phyloP scores from a whole-genome alignment of 192 early-diverging fungal species.

The Funneliformis mosseae region DNA sequence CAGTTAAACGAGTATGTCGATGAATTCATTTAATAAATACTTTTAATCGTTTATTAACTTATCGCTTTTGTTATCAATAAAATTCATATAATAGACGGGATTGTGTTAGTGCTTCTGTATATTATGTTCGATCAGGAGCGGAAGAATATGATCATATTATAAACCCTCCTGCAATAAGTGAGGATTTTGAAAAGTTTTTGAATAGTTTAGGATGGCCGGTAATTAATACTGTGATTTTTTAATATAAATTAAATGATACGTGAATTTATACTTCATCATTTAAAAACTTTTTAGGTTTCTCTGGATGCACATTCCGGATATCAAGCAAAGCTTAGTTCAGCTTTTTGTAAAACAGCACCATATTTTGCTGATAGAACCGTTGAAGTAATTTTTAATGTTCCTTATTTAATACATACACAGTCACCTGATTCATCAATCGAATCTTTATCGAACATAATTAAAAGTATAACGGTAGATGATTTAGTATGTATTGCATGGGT shows the following conservation, averaged over 20 bases:
- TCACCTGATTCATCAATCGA: slow-evolving; percentile 25
- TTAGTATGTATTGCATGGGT: slow-evolving; percentile 74
- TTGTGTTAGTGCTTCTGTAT: slow-evolving; percentile 64
- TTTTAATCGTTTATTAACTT: too few species aligned
- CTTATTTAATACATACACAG: slow-evolving; percentile 58
- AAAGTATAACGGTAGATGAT: slow-evolving; percentile 55
- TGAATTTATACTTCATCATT: too few species aligned
- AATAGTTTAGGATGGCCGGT: slow-evolving; percentile 75
- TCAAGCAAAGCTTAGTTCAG: slow-evolving; percentile 54
- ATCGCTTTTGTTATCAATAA: not conserved
- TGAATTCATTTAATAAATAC: not conserved
- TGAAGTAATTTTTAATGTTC: slow-evolving; percentile 74
- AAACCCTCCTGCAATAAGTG: slow-evolving; percentile 43
- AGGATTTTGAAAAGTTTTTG: slow-evolving; percentile 72
- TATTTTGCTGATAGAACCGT: slow-evolving; percentile 70
- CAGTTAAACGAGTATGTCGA: slow-evolving; percentile 62
- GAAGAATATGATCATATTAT: slow-evolving; percentile 57
- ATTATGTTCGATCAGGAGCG: slow-evolving; percentile 63
- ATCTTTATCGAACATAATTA: slow-evolving; percentile 51
- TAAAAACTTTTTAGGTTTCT: slow-evolving; percentile 44
- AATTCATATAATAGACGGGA: slow-evolving; percentile 55
- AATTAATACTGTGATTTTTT: slow-evolving; percentile 2
- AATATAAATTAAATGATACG: not conserved
- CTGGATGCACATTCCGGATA: slow-evolving; percentile 66
- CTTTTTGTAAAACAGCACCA: slow-evolving; percentile 60